phyloP scores from a whole-genome alignment of 441 rosid species.

The Lepidium campestre region DNA sequence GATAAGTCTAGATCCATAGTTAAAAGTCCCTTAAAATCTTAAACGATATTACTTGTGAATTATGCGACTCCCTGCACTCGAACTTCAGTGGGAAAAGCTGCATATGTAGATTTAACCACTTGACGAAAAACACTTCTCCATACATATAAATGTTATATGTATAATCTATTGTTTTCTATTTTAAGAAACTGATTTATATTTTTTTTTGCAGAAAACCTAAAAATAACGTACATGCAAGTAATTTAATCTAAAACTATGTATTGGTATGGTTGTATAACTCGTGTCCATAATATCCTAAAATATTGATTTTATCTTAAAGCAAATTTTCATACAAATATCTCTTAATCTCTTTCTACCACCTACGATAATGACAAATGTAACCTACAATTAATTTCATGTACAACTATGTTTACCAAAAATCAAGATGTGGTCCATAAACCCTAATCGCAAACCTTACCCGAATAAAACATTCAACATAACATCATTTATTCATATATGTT shows the following conservation, averaged over 20 bases:
- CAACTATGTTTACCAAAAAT: constrained; percentile 13
- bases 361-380: constrained; percentile 18
- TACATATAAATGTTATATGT: too few species aligned
- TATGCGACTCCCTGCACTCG: too few species aligned
- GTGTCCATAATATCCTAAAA: constrained; percentile 16
- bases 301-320: constrained; percentile 1
- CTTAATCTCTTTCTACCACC: constrained; percentile 12
- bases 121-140: too few species aligned
- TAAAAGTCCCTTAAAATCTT: too few species aligned
- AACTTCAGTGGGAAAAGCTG: too few species aligned
- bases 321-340: constrained; percentile 16
- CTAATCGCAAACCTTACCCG: constrained; percentile 22
- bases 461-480: constrained; percentile 16
- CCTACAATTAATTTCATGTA: constrained; percentile 5
- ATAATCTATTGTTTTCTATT: too few species aligned
- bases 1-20: too few species aligned
- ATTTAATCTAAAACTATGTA: neutral
- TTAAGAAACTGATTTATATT: too few species aligned
- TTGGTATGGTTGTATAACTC: constrained; percentile 17
- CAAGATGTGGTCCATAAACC: constrained; percentile 15
- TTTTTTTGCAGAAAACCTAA: too few species aligned
- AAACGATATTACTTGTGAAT: too few species aligned
- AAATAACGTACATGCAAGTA: neutral
- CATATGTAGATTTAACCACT: too few species aligned
- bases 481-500: neutral